These are phyloP conservation scores for Cladophialophora immunda DNA, from an alignment of 2,329 filamentous ascomycete genomes.

Conservation along the genomic window DNA sequence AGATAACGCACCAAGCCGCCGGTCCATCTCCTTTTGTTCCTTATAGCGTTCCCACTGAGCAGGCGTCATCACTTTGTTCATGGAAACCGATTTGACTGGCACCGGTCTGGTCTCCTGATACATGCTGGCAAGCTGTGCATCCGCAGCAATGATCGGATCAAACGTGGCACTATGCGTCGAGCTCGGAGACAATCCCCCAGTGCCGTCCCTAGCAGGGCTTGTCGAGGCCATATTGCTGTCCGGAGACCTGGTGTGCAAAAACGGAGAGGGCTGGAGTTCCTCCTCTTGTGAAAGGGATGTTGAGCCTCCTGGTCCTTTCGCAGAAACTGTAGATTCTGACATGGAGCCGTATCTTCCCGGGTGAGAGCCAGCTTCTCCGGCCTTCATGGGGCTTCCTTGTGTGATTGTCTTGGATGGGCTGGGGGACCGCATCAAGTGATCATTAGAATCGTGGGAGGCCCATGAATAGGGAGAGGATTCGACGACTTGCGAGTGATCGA, in stretches of 20 bases:
- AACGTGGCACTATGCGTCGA: slow-evolving; percentile 40
- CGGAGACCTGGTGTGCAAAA: slow-evolving; percentile 16
- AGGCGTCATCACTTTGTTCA: slow-evolving; percentile 87
- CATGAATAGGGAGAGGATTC: slow-evolving; percentile 62
- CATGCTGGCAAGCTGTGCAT: slow-evolving; percentile 56
- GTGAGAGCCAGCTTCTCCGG: slow-evolving; percentile 36
- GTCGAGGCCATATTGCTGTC: slow-evolving; percentile 28
- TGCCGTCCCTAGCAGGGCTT: slow-evolving; percentile 15
- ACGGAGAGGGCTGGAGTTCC: slow-evolving; percentile 17
- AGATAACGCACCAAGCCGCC: slow-evolving; percentile 58
- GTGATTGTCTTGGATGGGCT: slow-evolving; percentile 46
- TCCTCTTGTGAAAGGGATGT: slow-evolving; percentile 20
- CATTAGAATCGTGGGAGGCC: slow-evolving; percentile 60
- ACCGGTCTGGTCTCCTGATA: slow-evolving; percentile 52
- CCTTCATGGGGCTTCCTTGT: slow-evolving; percentile 37
- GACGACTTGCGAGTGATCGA: slow-evolving; percentile 53
- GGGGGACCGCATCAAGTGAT: slow-evolving; percentile 56
- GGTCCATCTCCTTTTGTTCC: slow-evolving; percentile 72
- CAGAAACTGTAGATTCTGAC: slow-evolving; percentile 35
- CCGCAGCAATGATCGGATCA: slow-evolving; percentile 50
- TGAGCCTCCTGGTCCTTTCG: slow-evolving; percentile 18
- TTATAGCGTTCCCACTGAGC: slow-evolving; percentile 85
- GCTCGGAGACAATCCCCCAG: slow-evolving; percentile 24
- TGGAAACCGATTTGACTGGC: slow-evolving; percentile 38
- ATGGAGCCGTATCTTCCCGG: slow-evolving; percentile 22